Evolutionary conservation across 2,329 filamentous ascomycete species (phyloP), one percentile per base, ranked within the genome.

Genomic region (Paramyrothecium roridum): DNA sequence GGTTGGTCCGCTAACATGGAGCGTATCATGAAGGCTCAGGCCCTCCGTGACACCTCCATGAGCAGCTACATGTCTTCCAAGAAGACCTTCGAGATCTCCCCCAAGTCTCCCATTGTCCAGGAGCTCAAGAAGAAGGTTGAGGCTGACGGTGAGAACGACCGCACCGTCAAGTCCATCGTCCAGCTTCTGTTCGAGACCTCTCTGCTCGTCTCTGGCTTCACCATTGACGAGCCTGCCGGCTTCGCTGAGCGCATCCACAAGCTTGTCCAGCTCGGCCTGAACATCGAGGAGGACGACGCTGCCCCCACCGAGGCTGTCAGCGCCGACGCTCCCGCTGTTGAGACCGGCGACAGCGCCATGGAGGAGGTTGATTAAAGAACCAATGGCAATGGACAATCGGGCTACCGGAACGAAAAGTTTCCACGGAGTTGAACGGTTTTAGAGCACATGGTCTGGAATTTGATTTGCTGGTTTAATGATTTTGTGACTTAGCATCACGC

Each of bases 1-100:
- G 95, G 95, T 80, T 99, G 95, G 95, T 98, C 93, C 56, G 95
- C 95, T 75, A 99, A 99, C 87, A 99, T 99, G 95, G 95, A 99
- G 87, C 95, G 95, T 84, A 99, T 99, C 88, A 99, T 99, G 95
- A 99, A 99, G 89, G 95, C 95, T 26, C 95, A 99, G 85, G 95
- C 95, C 72, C 93, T 99, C 71, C 95, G 95, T 82, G 95, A 99
- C 82, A 99, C 95, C 67, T 97, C 93, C 71, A 99, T 99, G 95
- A 91, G 86, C 80, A 96, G 91, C 69, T 99, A 99, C 90, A 99
- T 99, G 95, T 96, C 91, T 65, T 98, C 93, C 76, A 99, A 99
- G 93, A 99, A 99, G 91, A 99, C 95, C 33, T 98, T 99, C 67
- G 95, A 99, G 84, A 98, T 99, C 80, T 98, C 95, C n/a, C 95